Base-by-base conservation (phyloP, 1,284 basidiomycete species). In the Apiotrichum siamense region DNA sequence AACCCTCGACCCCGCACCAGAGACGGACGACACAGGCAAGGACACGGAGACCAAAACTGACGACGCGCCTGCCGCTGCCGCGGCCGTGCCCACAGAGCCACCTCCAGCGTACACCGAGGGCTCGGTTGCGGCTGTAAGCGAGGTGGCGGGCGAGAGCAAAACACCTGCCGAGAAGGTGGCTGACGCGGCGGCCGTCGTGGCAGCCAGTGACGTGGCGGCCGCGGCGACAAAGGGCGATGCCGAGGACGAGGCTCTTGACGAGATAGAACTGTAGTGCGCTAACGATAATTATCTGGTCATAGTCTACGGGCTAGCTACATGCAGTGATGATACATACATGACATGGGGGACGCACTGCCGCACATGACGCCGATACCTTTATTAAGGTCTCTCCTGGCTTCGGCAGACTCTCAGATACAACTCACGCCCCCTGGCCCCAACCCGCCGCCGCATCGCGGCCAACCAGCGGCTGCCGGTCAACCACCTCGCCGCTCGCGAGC, bases 401-500 rank as follows among this genome's bases (percentile, higher is more conserved):
- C 32, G 32, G 5, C n/a, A 15, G 4, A 6, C 32, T 10, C 9
- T 13, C 18, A 37, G 29, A 9, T 15, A 39, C 21, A 21, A 42
- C 7, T 42, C 26, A 47, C 3, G 21, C 15, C 11, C 54, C 59
- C 36, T 62, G 54, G 0, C 66, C 67, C 37, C 53, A 58, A 3
- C 65, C 66, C 7, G 40, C 39, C 2, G 64, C 36, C 0, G 69
- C 65, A 2, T 63, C 66, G 4, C 55, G 52, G 1, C 69, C 69
- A 0, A 72, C 70, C 23, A 75, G 57, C 17, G 66, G 56, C 52
- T 73, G 66, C 40, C 80, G 74, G 64, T 92, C 86, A 29, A 88
- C 59, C 21, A 87, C 77, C 50, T 81, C 80, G 37, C 84, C 83
- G 44, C 81, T 77, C 65, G 89, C 86, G 7, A 84, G 83, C n/a